Conservation (phyloP, 495 filamentous ascomycete genomes). For the Lasiosphaeria ovina region DNA sequence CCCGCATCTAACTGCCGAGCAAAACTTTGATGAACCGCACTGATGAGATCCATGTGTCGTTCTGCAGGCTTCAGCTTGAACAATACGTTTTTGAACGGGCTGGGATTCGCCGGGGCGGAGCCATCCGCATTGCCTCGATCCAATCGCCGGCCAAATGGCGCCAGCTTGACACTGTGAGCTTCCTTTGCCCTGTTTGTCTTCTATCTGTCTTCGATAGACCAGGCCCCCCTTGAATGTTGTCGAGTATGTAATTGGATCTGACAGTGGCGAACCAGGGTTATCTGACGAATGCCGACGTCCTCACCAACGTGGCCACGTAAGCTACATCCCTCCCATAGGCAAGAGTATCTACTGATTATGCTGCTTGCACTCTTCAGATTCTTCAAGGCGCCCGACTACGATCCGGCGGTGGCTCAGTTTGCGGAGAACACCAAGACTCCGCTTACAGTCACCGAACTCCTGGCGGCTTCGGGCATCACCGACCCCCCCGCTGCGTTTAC, state of each 20-base stretch:
- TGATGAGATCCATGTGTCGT: neutral
- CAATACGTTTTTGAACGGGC: constrained; percentile 15
- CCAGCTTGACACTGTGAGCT: constrained; percentile 7
- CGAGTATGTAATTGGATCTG: constrained; percentile 1
- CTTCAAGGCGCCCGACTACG: constrained; percentile 36
- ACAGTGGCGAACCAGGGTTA: constrained; percentile 23
- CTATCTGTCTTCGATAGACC: too few species aligned
- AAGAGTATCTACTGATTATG: neutral
- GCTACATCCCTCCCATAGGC: neutral
- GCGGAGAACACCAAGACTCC: constrained; percentile 31
- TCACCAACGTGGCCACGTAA: constrained; percentile 21
- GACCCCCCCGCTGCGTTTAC: constrained; percentile 13
- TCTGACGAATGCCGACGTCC: constrained; percentile 32
- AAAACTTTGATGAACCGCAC: neutral
- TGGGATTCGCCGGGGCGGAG: constrained; percentile 11
- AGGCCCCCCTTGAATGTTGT: neutral
- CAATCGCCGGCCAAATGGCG: constrained; percentile 18
- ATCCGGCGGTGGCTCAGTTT: constrained; percentile 22
- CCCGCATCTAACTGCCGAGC: neutral
- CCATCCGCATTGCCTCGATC: constrained; percentile 13
- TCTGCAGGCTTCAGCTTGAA: constrained; percentile 21
- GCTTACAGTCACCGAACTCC: constrained; percentile 29
- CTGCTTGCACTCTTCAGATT: constrained; percentile 21
- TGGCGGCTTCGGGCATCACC: constrained; percentile 16
- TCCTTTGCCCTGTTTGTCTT: neutral